These are phyloP conservation scores for Myochromella boudieri DNA, from an alignment of 768 basidiomycete species.

Conservation along the genomic window DNA sequence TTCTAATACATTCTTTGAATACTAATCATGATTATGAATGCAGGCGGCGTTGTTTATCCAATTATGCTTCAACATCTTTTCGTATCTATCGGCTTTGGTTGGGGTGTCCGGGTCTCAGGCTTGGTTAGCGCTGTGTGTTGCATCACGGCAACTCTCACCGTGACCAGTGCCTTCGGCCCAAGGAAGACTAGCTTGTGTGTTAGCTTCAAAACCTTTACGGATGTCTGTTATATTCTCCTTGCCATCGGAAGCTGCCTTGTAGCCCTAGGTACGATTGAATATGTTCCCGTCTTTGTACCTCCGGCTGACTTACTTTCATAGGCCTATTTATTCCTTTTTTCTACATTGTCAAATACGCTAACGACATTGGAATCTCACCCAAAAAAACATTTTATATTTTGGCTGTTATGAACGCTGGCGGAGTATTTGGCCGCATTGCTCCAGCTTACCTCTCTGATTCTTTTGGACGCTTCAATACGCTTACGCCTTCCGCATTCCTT, in stretches of 20 bases:
- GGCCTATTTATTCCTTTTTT: conserved; percentile 74
- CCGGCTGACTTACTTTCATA: conserved; percentile 28
- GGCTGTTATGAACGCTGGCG: conserved; percentile 68
- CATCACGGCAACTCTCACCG: conserved; percentile 43
- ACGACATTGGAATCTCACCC: conserved; percentile 37
- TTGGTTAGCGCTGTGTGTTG: conserved; percentile 51
- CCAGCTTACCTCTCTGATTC: conserved; percentile 66
- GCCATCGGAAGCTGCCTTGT: conserved; percentile 55
- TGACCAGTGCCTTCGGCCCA: conserved; percentile 33
- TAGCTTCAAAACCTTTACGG: conserved; percentile 38
- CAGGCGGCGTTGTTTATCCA: conserved; percentile 72
- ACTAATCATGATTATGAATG: background rate
- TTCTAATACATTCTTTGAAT: background rate
- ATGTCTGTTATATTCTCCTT: conserved; percentile 53
- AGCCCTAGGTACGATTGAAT: conserved; percentile 50
- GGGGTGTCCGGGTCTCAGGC: conserved; percentile 60
- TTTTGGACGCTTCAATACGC: conserved; percentile 66
- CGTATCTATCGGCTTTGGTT: conserved; percentile 53
- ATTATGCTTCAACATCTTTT: conserved; percentile 63
- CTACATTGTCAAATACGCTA: conserved; percentile 63
- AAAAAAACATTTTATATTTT: conserved; percentile 53
- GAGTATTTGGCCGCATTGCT: conserved; percentile 61
- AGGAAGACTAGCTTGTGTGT: conserved; percentile 28
- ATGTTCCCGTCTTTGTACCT: background rate
- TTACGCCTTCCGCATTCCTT: conserved; percentile 61